Base-by-base conservation (phyloP, 1,284 basidiomycete genomes). In the Microbotryum violaceum region DNA sequence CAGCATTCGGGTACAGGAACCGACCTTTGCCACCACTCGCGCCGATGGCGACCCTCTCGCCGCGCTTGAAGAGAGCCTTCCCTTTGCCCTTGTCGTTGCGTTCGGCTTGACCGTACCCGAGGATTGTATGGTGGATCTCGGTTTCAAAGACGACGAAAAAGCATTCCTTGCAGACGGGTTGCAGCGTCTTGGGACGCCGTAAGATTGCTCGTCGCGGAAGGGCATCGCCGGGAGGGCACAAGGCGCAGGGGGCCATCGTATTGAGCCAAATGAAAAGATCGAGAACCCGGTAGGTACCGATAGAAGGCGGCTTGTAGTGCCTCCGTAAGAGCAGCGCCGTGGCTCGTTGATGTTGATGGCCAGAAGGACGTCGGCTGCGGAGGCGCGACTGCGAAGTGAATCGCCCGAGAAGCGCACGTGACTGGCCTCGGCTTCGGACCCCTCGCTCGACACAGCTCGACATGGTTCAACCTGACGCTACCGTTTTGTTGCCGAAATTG, bases 1-100 rank as follows among this genome's bases (percentile, higher is more conserved):
- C 12, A 6, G 14, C 16, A 42, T 18, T 42, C 37, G 3, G 37
- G 37, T 42, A 18, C 2, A 20, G 23, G 10, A 6, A 71, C 76
- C 54, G 57, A 90, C 92, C 92, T 82, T 99, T 99, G 50, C 94
- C 96, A 59, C 94, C 94, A 57, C 91, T 96, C 57, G 96, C 94
- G 51, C 94, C 94, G 64, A 99, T 98, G 27, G 94, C 96, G 45
- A 99, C 92, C 64, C 83, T 82, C 77, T 99, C 92, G 42, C 94
- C 92, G n/a, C 83, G 81, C 71, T 84, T 83, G 79, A 99, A 99
- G 16, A 98, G 81, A 1, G 31, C 51, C 45, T 37, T 82, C 25
- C 81, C 45, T 56, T 44, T 62, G 29, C 55, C 61, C 53, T 63
- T 65, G 20, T 57, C 46, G 49, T 54, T 21, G 3, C 49, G 37